Base-by-base conservation (phyloP, 495 filamentous ascomycete genomes). In the Penicillium goetzii region DNA sequence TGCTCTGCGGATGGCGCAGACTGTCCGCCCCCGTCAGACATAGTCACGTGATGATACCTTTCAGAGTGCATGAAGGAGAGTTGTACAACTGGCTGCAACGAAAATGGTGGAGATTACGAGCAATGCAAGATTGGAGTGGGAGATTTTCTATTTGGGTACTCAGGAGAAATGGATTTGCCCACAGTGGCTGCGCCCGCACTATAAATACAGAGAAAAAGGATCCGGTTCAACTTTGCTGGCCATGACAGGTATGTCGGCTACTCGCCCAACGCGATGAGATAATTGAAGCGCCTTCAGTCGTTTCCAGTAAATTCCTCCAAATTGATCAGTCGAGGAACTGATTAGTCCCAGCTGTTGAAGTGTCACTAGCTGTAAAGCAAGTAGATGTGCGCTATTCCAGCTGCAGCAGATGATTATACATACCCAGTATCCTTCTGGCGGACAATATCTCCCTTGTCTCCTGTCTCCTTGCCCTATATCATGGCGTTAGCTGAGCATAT, bases 391-490 rank as follows among this genome's bases (percentile, higher is more conserved):
- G 8, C 12, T 17, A 7, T 4, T 14, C n/a, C 15, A 4, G 38
- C 5, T 28, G 34, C 0, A 43, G 33, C 8, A 40, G n/a, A 47
- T 52, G n/a, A 47, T 52, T 50, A 19, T 11, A 19, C 36, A 50
- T 80, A 92, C 90, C 91, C 91, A 63, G 86, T 86, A 64, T 94
- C 91, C 79, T 92, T 96, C 74, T 92, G 89, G 68, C 92, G 81
- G 58, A 89, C 80, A 66, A 94, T 88, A 47, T 83, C 88, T 17
- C 89, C 91, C 57, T 88, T 78, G 33, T 82, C 75, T 2, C 88
- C 90, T 56, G 74, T 86, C 76, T 97, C 87, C 76, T 90, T 93
- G 43, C 92, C 92, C 89, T 92, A 23, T 59, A 34, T 34, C 19
- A 45, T 32, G 49, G 26, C 47, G 53, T 67, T 9, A 68, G 54